A percentile compares a stretch with the other conserved stretches of the same genome.
phyloP scores from a whole-genome alignment of 2,329 filamentous ascomycete species.

The Beauveria scarabaeidicola region DNA sequence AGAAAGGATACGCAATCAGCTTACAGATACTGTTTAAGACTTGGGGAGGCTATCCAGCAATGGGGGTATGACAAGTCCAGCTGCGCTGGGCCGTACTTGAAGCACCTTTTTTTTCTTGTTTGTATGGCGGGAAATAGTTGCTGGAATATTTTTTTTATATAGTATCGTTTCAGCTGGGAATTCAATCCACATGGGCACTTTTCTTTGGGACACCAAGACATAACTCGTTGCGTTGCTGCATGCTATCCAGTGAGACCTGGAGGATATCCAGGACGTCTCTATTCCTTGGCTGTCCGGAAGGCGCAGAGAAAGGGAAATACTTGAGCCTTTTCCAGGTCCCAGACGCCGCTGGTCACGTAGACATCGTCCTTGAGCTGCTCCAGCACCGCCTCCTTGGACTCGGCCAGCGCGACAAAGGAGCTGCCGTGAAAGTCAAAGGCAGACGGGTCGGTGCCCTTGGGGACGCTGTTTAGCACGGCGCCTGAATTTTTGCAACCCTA shows the following conservation, averaged over 20 bases:
- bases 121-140: not conserved
- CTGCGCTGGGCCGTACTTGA: not conserved
- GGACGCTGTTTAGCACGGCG: conserved; percentile 57
- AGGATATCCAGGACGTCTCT: not conserved
- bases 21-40: conserved; percentile 4
- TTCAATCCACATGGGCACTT: not conserved
- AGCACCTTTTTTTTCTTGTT: conserved; percentile 3
- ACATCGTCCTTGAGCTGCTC: conserved; percentile 62
- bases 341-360: conserved; percentile 64
- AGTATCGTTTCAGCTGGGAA: not conserved
- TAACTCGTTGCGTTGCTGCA: not conserved
- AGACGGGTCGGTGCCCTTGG: conserved; percentile 48
- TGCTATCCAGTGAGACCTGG: not conserved
- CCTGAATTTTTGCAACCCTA: conserved; percentile 34
- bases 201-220: not conserved
- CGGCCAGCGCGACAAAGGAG: conserved; percentile 57
- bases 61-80: not conserved
- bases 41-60: conserved; percentile 5
- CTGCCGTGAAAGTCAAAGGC: conserved; percentile 67
- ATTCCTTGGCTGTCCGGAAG: conserved; percentile 26
- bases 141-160: not conserved
- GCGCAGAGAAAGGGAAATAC: conserved; percentile 42
- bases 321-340: conserved; percentile 64
- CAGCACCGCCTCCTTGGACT: conserved; percentile 60
- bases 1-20: not conserved